Base-by-base conservation (phyloP, 768 basidiomycete genomes). In the Lanmaoa rubissima region DNA sequence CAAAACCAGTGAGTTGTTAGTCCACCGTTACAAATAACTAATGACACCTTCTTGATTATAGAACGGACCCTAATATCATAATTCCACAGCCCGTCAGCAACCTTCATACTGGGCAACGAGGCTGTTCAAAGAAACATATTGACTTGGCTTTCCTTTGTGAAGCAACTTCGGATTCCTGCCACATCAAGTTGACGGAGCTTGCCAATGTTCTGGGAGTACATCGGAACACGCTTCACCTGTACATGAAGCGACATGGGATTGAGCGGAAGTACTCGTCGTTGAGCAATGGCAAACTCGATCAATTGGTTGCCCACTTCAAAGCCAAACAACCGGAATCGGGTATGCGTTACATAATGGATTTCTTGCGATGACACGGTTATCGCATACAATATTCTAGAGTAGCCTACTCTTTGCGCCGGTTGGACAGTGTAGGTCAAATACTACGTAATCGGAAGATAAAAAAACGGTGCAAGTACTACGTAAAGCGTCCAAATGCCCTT, bases 331-430 rank as follows among this genome's bases (percentile, higher is more conserved):
- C 71, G 5, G 51, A 62, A 5, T 69, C 72, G 17, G 73, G 75
- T 0, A 47, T 69, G 9, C 40, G 57, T 0, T 72, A 76, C 50
- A 36, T 73, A 1, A 43, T 64, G 8, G 73, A 72, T 0, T 71
- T 73, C 58, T 56, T 77, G 17, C 53, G 65, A 5, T 21, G 55
- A 2, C 36, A 48, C 10, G 69, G 65, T 0, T 34, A 34, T 34
- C 2, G 10, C 6, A 31, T 74, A 9, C 64, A 68, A 34, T 34
- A 34, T 34, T 54, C 42, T 77, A 4, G 66, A 71, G 5, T n/a
- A 58, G n/a, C 26, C 35, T 65, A 69, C 4, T 70, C 68, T 17
- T 53, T 75, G 2, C 52, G 46, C 16, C 42, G 59, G 9, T 34
- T 65, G 39, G 61, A 62, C 31, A 3, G n/a, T 9, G 1, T 63